A percentile compares a stretch with the other conserved stretches of the same genome.
Evolutionary conservation across 495 filamentous ascomycete species (phyloP).

Genomic region (Daldinia childiae): DNA sequence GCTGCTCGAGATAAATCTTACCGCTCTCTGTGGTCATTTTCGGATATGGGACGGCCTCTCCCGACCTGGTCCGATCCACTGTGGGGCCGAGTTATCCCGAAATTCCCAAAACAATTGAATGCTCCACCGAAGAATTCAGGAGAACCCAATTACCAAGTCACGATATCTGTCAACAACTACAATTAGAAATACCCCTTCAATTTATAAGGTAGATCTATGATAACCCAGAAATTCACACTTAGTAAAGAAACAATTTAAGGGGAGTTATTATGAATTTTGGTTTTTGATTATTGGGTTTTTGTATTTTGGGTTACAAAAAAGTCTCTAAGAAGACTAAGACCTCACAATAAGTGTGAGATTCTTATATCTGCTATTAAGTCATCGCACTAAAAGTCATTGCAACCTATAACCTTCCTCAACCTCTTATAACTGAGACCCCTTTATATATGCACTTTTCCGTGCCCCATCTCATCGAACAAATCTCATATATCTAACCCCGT

Average conservation of each 20-base stretch:
- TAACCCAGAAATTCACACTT: not conserved
- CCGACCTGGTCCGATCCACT: constrained; percentile 7
- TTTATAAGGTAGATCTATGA: not conserved
- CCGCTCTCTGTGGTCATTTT: constrained; percentile 15
- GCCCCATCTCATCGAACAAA: not conserved
- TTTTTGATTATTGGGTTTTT: not conserved
- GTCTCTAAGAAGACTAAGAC: not conserved
- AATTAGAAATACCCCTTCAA: not conserved
- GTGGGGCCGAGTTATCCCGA: constrained; percentile 42
- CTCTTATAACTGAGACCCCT: too few relatives aligned
- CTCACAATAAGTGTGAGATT: not conserved
- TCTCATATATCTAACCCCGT: not conserved
- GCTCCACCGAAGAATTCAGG: not conserved
- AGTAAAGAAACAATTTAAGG: not conserved
- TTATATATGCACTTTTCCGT: not conserved
- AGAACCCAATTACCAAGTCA: not conserved
- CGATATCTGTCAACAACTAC: not conserved
- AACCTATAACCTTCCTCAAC: not conserved
- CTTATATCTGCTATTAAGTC: not conserved
- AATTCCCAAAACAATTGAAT: constrained; percentile 5
- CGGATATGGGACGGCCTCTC: constrained; percentile 23
- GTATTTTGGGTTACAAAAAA: not conserved
- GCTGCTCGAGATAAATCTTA: constrained; percentile 3
- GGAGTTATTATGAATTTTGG: not conserved
- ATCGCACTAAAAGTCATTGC: not conserved